These are phyloP conservation scores for Pulveroboletus sp. DNA, from an alignment of 768 basidiomycete species.

Conservation along the genomic window DNA sequence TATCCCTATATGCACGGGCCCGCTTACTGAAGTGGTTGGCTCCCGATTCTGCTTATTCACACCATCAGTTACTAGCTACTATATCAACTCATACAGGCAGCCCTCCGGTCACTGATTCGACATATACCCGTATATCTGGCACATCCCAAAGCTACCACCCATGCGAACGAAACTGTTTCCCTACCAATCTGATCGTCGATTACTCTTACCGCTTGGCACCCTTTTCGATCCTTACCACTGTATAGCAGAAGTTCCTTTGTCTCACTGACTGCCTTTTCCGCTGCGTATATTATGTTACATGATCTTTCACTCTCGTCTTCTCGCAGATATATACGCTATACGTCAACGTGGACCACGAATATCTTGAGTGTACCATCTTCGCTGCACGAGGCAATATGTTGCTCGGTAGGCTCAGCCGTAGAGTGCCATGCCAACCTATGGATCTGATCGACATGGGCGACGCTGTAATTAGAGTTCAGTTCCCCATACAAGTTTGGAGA, in stretches of 20 bases:
- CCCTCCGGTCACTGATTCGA: slow-evolving; percentile 34
- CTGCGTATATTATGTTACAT: slow-evolving; percentile 28
- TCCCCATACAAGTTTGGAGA: background rate
- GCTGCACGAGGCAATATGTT: slow-evolving; percentile 78
- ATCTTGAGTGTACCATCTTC: slow-evolving; percentile 91
- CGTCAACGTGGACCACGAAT: slow-evolving; percentile 52
- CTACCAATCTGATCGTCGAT: slow-evolving; percentile 38
- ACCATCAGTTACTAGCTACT: slow-evolving; percentile 44
- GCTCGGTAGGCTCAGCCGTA: slow-evolving; percentile 24
- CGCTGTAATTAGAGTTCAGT: slow-evolving; percentile 35
- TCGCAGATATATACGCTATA: slow-evolving; percentile 38
- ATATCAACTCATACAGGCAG: slow-evolving; percentile 44
- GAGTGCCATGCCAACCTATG: slow-evolving; percentile 81
- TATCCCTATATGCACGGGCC: slow-evolving; percentile 72
- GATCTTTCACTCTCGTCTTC: slow-evolving; percentile 11
- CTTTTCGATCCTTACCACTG: slow-evolving; percentile 48
- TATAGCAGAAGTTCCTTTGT: slow-evolving; percentile 49
- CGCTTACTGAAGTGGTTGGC: slow-evolving; percentile 31
- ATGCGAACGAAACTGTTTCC: slow-evolving; percentile 53
- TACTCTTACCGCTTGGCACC: slow-evolving; percentile 38
- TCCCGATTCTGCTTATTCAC: slow-evolving; percentile 32
- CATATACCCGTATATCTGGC: slow-evolving; percentile 70
- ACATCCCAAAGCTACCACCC: slow-evolving; percentile 32
- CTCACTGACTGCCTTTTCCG: slow-evolving; percentile 11
- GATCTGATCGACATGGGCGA: slow-evolving; percentile 73